A percentile compares a stretch with the other conserved stretches of the same genome.
Conservation (phyloP, 257 asterid genomes). For the Primulina huaijiensis region DNA sequence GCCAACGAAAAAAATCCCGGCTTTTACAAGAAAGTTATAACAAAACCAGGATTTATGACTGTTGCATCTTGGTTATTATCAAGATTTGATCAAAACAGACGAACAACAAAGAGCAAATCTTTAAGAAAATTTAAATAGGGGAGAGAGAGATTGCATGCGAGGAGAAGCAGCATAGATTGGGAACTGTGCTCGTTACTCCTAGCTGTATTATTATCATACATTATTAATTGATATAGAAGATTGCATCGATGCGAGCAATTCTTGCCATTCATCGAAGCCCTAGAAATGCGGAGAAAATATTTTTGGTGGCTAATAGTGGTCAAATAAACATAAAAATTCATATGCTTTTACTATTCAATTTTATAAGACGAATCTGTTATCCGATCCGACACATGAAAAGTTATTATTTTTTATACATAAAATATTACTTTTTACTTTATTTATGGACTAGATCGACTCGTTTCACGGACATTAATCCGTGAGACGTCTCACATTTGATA, state of each 20-base stretch:
- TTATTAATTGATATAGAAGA: not conserved
- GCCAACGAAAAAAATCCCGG: not conserved
- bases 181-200: slow-evolving; percentile 18
- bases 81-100: slow-evolving; percentile 4
- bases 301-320: not conserved
- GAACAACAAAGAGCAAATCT: slow-evolving; percentile 1
- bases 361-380: no score
- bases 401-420: no score
- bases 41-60: not conserved
- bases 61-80: not conserved
- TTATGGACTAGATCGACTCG: no score
- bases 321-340: no score
- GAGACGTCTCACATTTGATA: no score
- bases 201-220: not conserved
- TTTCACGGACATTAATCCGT: no score
- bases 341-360: no score
- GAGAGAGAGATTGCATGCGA: slow-evolving; percentile 19
- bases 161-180: not conserved
- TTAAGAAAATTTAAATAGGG: not conserved
- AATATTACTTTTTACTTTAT: no score
- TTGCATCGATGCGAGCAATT: not conserved
- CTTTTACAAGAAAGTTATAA: not conserved
- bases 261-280: not conserved
- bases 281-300: not conserved
- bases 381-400: no score